Base-by-base conservation (phyloP, 2,329 filamentous ascomycete species). In the Colletotrichum lupini region DNA sequence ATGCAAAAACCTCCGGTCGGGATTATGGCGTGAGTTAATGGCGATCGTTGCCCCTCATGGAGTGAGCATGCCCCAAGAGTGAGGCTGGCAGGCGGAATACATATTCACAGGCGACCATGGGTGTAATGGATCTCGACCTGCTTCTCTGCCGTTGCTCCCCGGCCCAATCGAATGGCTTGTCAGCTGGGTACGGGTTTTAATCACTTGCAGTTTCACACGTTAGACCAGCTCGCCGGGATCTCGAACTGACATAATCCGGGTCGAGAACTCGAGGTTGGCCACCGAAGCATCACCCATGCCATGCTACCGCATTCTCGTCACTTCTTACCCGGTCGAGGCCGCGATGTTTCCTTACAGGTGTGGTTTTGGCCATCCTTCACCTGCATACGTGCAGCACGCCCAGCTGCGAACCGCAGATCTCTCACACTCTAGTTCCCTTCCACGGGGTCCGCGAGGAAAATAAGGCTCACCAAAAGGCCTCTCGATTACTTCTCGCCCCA, bases 51-150 rank as follows among this genome's bases (percentile, higher is more conserved):
- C 71, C 57, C 5, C 8, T 61, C 35, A 37, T 22, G 35, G 56
- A 49, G 4, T 22, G 5, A 32, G 35, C 24, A 28, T 9, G 14
- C 12, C 49, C 7, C 28, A 22, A 69, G 28, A 62, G 67, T 72
- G 68, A 74, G 72, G 68, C 72, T 71, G 72, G 37, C 28, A 49
- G 35, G 19, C 61, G 42, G 24, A 46, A 53, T 52, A 46, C 61
- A 49, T 42, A 46, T 42, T 68, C 32, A 42, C 52, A 63, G 30
- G 53, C 58, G 49, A 32, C 11, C 14, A 52, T 32, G 8, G 30
- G 26, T 53, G 70, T 26, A 56, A 46, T 4, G 67, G 46, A 69
- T 60, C 66, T 72, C 61, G 60, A 16, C n/a, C 42, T 49, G 30
- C 19, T 52, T 35, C 46, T 61, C 52, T 3, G 67, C 49, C 52